Conservation (phyloP, 2,329 filamentous ascomycete species). For the Colletotrichum agaves region DNA sequence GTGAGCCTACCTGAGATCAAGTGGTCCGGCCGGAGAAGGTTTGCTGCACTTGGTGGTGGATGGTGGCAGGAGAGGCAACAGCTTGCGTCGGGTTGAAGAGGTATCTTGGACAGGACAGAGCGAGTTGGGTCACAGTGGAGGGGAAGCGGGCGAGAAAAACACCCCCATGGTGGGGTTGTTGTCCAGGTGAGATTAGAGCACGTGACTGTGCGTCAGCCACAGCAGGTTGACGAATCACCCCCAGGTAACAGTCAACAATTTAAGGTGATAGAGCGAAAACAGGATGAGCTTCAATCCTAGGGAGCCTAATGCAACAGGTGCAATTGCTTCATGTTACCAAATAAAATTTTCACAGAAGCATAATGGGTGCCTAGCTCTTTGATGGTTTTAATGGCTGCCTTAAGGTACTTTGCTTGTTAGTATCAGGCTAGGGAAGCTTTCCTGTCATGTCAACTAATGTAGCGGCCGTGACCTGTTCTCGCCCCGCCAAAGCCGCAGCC, state of each 20-base stretch:
- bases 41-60: slow-evolving; percentile 33
- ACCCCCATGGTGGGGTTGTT: slow-evolving; percentile 40
- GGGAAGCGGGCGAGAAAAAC: slow-evolving; percentile 40
- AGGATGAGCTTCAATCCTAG: not conserved
- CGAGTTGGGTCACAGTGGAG: slow-evolving; percentile 38
- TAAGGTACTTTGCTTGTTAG: slow-evolving; percentile 1
- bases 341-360: not conserved
- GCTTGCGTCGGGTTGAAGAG: slow-evolving; percentile 37
- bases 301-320: not conserved
- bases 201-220: slow-evolving; percentile 39
- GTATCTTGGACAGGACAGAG: slow-evolving; percentile 38
- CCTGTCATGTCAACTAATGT: slow-evolving; percentile 22
- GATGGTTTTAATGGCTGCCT: slow-evolving; percentile 16
- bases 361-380: not conserved
- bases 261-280: not conserved
- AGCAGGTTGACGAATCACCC: slow-evolving; percentile 38
- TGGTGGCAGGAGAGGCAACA: slow-evolving; percentile 37
- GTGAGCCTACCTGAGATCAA: slow-evolving; percentile 29
- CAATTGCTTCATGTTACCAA: slow-evolving; percentile 4
- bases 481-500: not conserved
- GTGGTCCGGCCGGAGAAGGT: slow-evolving; percentile 24
- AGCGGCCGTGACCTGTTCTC: slow-evolving; percentile 8
- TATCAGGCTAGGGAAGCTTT: slow-evolving; percentile 7
- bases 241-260: slow-evolving; percentile 23
- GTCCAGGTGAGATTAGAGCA: slow-evolving; percentile 38